phyloP scores from a whole-genome alignment of 225 moss, liverwort and hornwort species.

The Antitrichia curtipendula region DNA sequence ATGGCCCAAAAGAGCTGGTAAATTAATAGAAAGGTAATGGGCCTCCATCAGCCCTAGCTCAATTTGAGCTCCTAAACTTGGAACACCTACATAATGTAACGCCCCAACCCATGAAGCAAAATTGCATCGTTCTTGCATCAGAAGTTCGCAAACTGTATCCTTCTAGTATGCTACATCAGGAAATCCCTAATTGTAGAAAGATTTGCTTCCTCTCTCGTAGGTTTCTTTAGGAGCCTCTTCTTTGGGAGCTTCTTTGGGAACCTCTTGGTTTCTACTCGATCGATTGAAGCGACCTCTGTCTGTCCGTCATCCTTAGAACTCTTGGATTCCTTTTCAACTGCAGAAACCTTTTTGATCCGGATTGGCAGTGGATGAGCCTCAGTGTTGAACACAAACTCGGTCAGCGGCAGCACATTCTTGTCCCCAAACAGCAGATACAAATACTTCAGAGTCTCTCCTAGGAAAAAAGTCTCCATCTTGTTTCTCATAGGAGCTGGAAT shows the following conservation, averaged over 20 bases:
- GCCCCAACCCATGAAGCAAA: not conserved
- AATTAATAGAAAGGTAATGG: not conserved
- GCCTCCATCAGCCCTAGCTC: not conserved
- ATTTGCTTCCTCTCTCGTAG: not conserved
- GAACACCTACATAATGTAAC: not conserved
- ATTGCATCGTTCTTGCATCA: not conserved
- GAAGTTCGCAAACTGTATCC: not conserved
- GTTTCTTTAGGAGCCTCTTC: not conserved
- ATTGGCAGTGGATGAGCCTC: constrained; percentile 93
- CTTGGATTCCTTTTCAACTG: not conserved
- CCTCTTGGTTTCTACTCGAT: not conserved
- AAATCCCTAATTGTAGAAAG: constrained; percentile 6
- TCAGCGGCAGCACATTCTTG: constrained; percentile 53
- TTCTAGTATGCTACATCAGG: not conserved
- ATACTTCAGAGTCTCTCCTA: constrained; percentile 98
- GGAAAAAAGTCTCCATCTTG: constrained; percentile 97
- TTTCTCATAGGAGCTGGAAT: constrained; percentile 69
- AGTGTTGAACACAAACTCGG: constrained; percentile 80
- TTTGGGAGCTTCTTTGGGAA: not conserved
- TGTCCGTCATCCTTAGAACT: not conserved
- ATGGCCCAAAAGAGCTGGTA: not conserved
- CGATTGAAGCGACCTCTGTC: not conserved
- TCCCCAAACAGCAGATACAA: constrained; percentile 81
- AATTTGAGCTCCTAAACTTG: not conserved
- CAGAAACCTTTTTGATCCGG: not conserved